Conservation (phyloP, 1,284 basidiomycete species). For the Marasmius fiardii region DNA sequence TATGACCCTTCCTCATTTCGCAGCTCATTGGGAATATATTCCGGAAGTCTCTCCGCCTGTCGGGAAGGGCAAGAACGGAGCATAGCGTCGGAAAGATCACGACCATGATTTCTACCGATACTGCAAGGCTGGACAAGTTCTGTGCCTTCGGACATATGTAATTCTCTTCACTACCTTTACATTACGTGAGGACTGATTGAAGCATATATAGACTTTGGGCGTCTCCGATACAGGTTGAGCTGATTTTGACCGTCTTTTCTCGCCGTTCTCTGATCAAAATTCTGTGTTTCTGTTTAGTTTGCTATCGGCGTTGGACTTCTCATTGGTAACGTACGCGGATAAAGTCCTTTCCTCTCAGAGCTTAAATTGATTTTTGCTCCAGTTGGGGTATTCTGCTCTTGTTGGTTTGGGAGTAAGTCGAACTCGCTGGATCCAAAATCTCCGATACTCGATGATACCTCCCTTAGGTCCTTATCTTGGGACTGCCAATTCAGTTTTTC, state of each 20-base stretch:
- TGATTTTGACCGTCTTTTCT: too few species aligned
- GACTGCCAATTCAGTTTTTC: conserved; percentile 61
- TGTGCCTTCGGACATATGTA: conserved; percentile 48
- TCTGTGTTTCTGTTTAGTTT: conserved; percentile 33
- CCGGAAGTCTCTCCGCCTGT: conserved; percentile 68
- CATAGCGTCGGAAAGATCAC: conserved; percentile 67
- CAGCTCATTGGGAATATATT: conserved; percentile 69
- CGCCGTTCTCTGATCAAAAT: neutral
- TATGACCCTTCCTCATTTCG: conserved; percentile 1
- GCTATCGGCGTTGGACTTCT: conserved; percentile 64
- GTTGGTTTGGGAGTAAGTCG: conserved; percentile 62
- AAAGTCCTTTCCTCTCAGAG: neutral
- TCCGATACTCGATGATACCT: neutral
- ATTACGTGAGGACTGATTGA: conserved; percentile 1
- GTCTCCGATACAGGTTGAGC: conserved; percentile 46
- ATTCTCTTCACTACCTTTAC: conserved; percentile 17
- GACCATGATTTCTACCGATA: conserved; percentile 67
- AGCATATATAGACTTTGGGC: conserved; percentile 46
- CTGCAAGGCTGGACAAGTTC: conserved; percentile 48
- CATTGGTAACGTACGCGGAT: conserved; percentile 48
- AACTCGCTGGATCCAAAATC: conserved; percentile 6
- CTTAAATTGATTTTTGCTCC: conserved; percentile 1
- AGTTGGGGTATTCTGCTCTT: conserved; percentile 68
- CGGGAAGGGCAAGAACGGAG: conserved; percentile 57
- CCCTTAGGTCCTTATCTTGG: conserved; percentile 46